phyloP scores from a whole-genome alignment of 2,329 filamentous ascomycete species.

The Hortaea sp. region DNA sequence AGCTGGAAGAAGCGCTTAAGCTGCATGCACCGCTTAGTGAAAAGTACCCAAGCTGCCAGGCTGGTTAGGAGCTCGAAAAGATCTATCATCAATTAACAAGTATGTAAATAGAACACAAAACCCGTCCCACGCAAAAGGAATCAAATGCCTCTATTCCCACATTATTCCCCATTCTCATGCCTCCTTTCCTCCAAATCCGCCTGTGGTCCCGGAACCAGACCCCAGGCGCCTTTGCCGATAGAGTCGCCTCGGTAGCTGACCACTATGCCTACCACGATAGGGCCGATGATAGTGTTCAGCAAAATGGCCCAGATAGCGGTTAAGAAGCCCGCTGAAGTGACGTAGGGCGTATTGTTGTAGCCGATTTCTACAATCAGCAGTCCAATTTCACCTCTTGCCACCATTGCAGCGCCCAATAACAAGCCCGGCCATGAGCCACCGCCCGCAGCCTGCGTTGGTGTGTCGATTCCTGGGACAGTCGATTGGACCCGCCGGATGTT shows the following conservation, averaged over 20 bases:
- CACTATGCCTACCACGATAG: slow-evolving; percentile 41
- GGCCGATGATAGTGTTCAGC: slow-evolving; percentile 46
- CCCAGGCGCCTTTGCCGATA: neutral
- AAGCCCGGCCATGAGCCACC: slow-evolving; percentile 49
- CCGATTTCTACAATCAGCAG: slow-evolving; percentile 65
- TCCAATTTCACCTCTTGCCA: slow-evolving; percentile 69
- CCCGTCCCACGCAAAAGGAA: neutral
- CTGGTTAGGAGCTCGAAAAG: too few species aligned
- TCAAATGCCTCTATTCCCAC: neutral
- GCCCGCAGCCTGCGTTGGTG: neutral
- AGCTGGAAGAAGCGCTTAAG: too few species aligned
- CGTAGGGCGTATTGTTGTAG: slow-evolving; percentile 43
- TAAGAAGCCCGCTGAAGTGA: slow-evolving; percentile 29
- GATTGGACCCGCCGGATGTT: neutral
- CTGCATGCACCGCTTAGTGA: too few species aligned
- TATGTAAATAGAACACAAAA: neutral
- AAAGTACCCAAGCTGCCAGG: too few species aligned
- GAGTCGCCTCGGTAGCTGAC: slow-evolving; percentile 23
- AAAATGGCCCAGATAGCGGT: slow-evolving; percentile 48
- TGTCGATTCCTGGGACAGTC: neutral
- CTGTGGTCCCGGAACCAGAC: neutral
- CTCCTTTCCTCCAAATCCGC: neutral
- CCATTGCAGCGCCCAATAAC: slow-evolving; percentile 61
- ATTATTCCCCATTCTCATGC: neutral
- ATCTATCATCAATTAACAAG: neutral